Evolutionary conservation across 2,329 filamentous ascomycete genomes (phyloP).

Genomic region (Onygenales sp.): DNA sequence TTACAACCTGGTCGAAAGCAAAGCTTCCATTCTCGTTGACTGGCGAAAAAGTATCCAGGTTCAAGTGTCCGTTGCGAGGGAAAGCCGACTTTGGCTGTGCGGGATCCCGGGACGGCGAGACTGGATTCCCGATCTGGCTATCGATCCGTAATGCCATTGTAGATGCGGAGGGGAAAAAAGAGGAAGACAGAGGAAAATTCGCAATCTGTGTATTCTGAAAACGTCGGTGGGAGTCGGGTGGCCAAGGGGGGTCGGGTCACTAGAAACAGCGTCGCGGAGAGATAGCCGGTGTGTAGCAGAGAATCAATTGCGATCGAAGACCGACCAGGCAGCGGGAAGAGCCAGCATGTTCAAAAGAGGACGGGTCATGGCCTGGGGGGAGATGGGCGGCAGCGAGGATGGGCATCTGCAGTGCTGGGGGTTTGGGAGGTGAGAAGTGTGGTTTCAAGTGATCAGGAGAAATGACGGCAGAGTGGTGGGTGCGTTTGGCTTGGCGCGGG

Average conservation of each 20-base stretch:
- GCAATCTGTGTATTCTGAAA: neutral
- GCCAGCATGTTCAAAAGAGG: neutral
- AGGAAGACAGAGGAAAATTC: neutral
- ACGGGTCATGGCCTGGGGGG: neutral
- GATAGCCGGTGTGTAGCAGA: neutral
- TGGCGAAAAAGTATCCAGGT: constrained; percentile 62
- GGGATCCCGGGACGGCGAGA: neutral
- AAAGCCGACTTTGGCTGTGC: constrained; percentile 3
- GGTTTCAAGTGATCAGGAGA: constrained; percentile 1
- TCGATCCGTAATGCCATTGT: constrained; percentile 1
- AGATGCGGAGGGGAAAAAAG: neutral
- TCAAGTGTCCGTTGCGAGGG: constrained; percentile 39
- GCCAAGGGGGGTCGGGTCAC: neutral
- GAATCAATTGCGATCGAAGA: neutral
- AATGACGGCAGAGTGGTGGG: neutral
- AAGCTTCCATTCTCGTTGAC: constrained; percentile 94
- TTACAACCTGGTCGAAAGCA: constrained; percentile 88
- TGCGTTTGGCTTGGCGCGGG: neutral
- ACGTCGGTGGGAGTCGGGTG: neutral
- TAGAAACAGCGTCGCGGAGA: neutral
- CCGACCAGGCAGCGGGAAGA: neutral
- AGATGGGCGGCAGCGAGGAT: neutral
- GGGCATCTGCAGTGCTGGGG: neutral
- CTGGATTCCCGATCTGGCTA: neutral
- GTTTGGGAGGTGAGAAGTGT: neutral